A percentile compares a stretch with the other conserved stretches of the same genome.
Conservation (phyloP, 2,329 filamentous ascomycete genomes). For the Monosporascus sp. region DNA sequence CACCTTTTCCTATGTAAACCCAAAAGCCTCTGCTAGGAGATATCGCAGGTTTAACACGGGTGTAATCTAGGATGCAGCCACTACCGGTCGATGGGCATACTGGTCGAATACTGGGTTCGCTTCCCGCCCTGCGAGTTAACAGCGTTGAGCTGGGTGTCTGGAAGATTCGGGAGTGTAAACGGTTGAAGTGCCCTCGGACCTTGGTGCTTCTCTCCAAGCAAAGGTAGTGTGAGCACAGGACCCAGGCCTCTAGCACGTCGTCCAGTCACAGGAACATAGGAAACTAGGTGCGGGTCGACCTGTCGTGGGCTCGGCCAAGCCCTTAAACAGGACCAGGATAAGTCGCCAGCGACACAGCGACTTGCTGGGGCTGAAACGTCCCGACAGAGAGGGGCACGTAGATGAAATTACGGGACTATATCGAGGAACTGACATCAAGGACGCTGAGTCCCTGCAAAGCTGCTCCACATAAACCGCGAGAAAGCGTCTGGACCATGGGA, state of each 20-base stretch:
- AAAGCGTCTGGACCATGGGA: constrained; percentile 4
- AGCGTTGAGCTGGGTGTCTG: background rate
- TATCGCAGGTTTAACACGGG: background rate
- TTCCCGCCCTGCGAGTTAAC: background rate
- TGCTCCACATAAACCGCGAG: constrained; percentile 12
- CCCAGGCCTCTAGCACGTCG: too few relatives aligned
- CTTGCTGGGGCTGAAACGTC: constrained; percentile 7
- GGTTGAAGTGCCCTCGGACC: background rate
- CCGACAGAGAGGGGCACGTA: constrained; percentile 14
- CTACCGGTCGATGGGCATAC: constrained; percentile 7
- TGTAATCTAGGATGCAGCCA: constrained; percentile 5
- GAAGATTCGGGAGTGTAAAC: background rate
- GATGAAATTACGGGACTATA: constrained; percentile 18
- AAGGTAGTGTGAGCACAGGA: too few relatives aligned
- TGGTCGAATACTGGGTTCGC: constrained; percentile 1
- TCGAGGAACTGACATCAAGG: constrained; percentile 10
- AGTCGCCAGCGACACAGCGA: background rate
- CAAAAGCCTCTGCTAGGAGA: background rate
- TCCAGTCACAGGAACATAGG: background rate
- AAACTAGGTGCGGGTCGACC: background rate
- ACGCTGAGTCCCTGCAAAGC: constrained; percentile 15
- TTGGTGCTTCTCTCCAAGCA: background rate
- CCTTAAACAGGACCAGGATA: constrained; percentile 4
- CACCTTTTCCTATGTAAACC: background rate
- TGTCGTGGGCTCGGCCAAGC: background rate